A percentile compares a stretch with the other conserved stretches of the same genome.
phyloP scores from a whole-genome alignment of 148 eudicot species.

The Cornus suecica region DNA sequence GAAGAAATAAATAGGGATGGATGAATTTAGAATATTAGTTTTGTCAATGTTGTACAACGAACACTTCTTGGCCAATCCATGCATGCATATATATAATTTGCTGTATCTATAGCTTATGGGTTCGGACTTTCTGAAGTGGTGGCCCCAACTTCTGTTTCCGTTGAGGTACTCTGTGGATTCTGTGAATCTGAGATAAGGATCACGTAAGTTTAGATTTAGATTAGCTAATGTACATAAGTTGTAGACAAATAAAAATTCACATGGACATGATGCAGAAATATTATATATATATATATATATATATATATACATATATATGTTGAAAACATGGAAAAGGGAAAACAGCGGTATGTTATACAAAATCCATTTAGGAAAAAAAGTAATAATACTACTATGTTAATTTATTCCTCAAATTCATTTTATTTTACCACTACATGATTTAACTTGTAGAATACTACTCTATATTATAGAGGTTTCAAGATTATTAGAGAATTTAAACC shows the following conservation, averaged over 20 bases:
- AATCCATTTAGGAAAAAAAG: no score
- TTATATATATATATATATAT: no score
- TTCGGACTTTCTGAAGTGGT: conserved; percentile 25
- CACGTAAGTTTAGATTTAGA: background rate
- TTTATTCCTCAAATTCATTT: no score
- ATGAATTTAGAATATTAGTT: background rate
- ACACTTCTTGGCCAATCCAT: background rate
- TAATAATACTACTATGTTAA: no score
- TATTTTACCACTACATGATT: no score
- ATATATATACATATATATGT: no score
- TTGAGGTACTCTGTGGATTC: conserved; percentile 25
- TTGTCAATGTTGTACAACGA: conserved; percentile 14
- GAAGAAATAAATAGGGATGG: background rate
- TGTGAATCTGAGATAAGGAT: conserved; percentile 27
- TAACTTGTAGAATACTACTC: no score
- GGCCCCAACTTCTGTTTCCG: conserved; percentile 23
- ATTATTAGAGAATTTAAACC: no score
- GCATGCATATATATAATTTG: background rate
- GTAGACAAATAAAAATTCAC: background rate
- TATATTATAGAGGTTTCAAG: no score
- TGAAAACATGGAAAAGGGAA: no score
- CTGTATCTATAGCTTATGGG: background rate
- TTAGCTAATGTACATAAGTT: background rate
- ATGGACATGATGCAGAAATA: background rate
- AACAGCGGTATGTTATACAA: no score